Evolutionary conservation across 768 basidiomycete genomes (phyloP).

Genomic region (Tricholoma hemisulphureum): DNA sequence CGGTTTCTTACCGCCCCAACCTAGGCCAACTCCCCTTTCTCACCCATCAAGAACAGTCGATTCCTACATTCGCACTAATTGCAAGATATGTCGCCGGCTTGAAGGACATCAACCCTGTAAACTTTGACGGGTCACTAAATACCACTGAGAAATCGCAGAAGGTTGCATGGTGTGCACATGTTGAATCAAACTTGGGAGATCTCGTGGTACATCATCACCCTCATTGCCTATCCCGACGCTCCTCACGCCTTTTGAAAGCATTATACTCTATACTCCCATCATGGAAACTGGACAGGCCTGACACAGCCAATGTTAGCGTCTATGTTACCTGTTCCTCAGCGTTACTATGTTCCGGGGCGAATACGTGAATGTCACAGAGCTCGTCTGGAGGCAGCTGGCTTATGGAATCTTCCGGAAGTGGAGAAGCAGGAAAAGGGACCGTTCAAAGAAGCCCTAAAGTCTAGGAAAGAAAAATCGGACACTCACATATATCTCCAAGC

Average conservation of each 20-base stretch:
- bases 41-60: constrained; percentile 50
- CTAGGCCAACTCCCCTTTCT: constrained; percentile 74
- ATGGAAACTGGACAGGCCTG: constrained; percentile 60
- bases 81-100: constrained; percentile 62
- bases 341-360: constrained; percentile 69
- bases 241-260: constrained; percentile 41
- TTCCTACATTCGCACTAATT: constrained; percentile 59
- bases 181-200: constrained; percentile 65
- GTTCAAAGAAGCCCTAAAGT: constrained; percentile 34
- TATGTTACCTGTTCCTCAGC: constrained; percentile 63
- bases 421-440: constrained; percentile 45
- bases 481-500: constrained; percentile 44
- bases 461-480: constrained; percentile 29
- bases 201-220: constrained; percentile 54
- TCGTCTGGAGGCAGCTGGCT: constrained; percentile 59
- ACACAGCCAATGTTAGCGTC: constrained; percentile 55
- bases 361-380: constrained; percentile 55
- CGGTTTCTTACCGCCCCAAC: background rate
- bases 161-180: constrained; percentile 64
- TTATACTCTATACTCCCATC: constrained; percentile 59
- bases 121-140: constrained; percentile 51
- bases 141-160: constrained; percentile 49
- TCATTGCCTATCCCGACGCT: background rate
- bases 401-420: constrained; percentile 53
- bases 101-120: constrained; percentile 31